phyloP scores from a whole-genome alignment of 176 grass and related monocot genomes.

The Hyparrhenia diplandra region DNA sequence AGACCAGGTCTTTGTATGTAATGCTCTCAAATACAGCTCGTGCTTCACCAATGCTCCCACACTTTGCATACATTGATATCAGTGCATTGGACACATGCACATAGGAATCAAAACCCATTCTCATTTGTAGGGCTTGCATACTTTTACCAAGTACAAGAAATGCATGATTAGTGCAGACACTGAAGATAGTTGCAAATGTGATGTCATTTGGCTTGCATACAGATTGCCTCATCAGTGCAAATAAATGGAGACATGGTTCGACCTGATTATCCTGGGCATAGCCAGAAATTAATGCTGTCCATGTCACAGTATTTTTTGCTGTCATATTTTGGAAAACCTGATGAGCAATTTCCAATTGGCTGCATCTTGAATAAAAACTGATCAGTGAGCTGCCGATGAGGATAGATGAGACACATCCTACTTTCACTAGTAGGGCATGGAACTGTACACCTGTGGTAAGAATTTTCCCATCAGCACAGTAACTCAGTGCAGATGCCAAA shows the following conservation, averaged over 20 bases:
- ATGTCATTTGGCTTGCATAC: constrained; percentile 56
- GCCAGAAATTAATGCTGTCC: constrained; percentile 64
- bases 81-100: constrained; percentile 58
- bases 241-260: constrained; percentile 35
- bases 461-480: constrained; percentile 14
- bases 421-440: constrained; percentile 50
- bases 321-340: constrained; percentile 44
- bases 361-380: constrained; percentile 50
- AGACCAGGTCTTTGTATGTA: constrained; percentile 33
- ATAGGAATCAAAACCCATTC: constrained; percentile 52
- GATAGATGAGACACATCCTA: constrained; percentile 32
- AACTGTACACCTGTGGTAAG: constrained; percentile 42
- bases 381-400: constrained; percentile 45
- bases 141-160: constrained; percentile 56
- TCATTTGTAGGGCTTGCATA: constrained; percentile 47
- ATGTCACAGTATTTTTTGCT: constrained; percentile 48
- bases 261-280: constrained; percentile 40
- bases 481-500: constrained; percentile 43
- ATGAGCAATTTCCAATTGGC: constrained; percentile 32
- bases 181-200: constrained; percentile 56
- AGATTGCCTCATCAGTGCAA: constrained; percentile 43
- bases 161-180: constrained; percentile 39
- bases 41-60: constrained; percentile 36
- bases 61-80: constrained; percentile 55
- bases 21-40: constrained; percentile 28